Base-by-base conservation (phyloP, 768 basidiomycete species). In the Tulasnella sp. region DNA sequence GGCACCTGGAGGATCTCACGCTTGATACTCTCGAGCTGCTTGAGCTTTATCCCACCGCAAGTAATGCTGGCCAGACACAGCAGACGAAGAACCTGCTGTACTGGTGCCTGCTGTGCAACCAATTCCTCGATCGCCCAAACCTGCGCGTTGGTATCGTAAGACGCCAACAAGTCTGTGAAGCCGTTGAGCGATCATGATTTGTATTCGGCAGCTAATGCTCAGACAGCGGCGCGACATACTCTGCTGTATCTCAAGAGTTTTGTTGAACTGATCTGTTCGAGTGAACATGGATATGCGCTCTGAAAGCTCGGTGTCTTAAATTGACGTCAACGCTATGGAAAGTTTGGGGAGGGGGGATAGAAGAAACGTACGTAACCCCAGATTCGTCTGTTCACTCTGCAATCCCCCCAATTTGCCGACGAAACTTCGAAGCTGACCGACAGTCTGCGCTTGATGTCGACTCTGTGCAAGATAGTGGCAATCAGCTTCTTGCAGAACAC, bases 281-380 rank as follows among this genome's bases (percentile, higher is more conserved):
- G 93, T 98, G 60, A 85, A 75, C 22, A 87, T 83, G 61, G 92
- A 81, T 44, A 99, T 76, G 68, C 92, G 73, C 71, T 98, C 96
- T n/a, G 91, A 93, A 48, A 99, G 68, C 29, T 87, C 87, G 58
- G 92, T 98, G 70, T 99, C 96, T 98, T n/a, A n/a, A n/a, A n/a
- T 63, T 24, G 17, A 9, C 24, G 34, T 49, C n/a, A 11, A 53
- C 42, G 30, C 63, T 27, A 34, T 62, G n/a, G n/a, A n/a, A n/a
- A n/a, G n/a, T n/a, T n/a, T n/a, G n/a, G n/a, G n/a, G 22, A 27
- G 8, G 12, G 29, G 19, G 11, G 12, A 5, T 27, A 24, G 25
- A 38, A 54, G 59, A 24, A 31, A 75, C 91, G 70, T 68, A 98
- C 94, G 94, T 52, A 98, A 75, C 63, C 87, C 76, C 62, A 98